Evolutionary conservation across 2,329 filamentous ascomycete species (phyloP).

Genomic region (Trichoderma pleuroti): DNA sequence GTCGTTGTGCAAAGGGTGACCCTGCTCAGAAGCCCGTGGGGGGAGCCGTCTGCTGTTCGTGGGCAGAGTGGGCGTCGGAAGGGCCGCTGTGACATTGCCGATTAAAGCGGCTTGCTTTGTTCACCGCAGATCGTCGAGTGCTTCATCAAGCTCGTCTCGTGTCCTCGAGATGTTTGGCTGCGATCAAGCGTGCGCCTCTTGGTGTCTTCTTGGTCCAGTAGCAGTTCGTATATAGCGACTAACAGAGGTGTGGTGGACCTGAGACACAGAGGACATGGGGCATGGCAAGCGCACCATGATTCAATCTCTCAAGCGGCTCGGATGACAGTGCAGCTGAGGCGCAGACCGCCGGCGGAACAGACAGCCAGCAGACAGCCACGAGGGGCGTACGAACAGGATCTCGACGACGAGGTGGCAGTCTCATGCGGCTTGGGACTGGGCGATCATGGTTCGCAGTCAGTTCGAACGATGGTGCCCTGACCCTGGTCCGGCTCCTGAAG

Average conservation of each 20-base stretch:
- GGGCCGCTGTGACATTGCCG: neutral
- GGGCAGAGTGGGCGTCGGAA: neutral
- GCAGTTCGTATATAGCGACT: neutral
- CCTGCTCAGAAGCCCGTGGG: constrained; percentile 1
- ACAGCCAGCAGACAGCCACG: constrained; percentile 9
- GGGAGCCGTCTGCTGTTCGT: neutral
- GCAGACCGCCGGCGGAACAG: constrained; percentile 18
- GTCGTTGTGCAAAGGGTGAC: neutral
- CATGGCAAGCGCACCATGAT: constrained; percentile 12
- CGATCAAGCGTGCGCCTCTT: constrained; percentile 2
- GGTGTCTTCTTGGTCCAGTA: constrained; percentile 6
- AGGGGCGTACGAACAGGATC: constrained; percentile 17
- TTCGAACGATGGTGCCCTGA: constrained; percentile 26
- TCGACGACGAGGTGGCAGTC: neutral
- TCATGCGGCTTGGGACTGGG: constrained; percentile 17
- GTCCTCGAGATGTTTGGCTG: neutral
- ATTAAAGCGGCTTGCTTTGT: neutral
- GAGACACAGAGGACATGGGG: constrained; percentile 10
- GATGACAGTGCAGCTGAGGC: constrained; percentile 20
- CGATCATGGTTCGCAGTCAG: constrained; percentile 27
- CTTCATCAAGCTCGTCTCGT: neutral
- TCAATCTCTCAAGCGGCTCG: constrained; percentile 18
- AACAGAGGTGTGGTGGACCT: constrained; percentile 20
- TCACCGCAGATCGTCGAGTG: constrained; percentile 16
- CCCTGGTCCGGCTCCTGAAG: constrained; percentile 17